Percentiles rank a stretch among this genome's conserved stretches.
phyloP scores from a whole-genome alignment of 345 rosid genomes.

The Rhodamnia argentea region DNA sequence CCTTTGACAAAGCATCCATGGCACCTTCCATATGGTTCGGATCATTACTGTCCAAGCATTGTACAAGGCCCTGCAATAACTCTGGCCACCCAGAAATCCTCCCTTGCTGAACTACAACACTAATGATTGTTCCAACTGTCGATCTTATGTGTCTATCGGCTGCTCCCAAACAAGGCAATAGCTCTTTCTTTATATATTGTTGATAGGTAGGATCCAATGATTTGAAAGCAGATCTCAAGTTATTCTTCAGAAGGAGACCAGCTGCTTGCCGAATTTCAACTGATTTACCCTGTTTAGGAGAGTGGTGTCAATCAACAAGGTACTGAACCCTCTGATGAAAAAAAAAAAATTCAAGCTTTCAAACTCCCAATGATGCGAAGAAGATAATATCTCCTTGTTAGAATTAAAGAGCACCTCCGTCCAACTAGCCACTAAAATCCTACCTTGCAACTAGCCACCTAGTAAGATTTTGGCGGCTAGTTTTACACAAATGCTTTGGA shows the following conservation, averaged over 20 bases:
- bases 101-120: conserved; percentile 65
- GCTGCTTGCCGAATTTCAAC: conserved; percentile 95
- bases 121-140: conserved; percentile 80
- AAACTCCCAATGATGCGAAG: neutral
- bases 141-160: conserved; percentile 77
- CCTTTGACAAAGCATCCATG: conserved; percentile 97
- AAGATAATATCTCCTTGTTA: neutral
- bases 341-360: neutral
- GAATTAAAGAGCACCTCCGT: neutral
- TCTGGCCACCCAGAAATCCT: conserved; percentile 84
- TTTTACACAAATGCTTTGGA: neutral
- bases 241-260: conserved; percentile 87
- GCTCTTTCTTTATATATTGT: conserved; percentile 61
- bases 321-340: neutral
- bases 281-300: conserved; percentile 51
- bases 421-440: neutral
- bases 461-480: neutral
- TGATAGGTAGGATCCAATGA: conserved; percentile 56
- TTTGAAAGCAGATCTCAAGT: conserved; percentile 57
- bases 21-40: conserved; percentile 95
- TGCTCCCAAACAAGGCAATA: conserved; percentile 90
- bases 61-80: conserved; percentile 67
- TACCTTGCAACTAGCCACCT: neutral
- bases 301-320: neutral
- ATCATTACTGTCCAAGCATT: conserved; percentile 83